These are phyloP conservation scores for Hypoxylon fragiforme DNA, from an alignment of 495 filamentous ascomycete species.

Conservation along the genomic window DNA sequence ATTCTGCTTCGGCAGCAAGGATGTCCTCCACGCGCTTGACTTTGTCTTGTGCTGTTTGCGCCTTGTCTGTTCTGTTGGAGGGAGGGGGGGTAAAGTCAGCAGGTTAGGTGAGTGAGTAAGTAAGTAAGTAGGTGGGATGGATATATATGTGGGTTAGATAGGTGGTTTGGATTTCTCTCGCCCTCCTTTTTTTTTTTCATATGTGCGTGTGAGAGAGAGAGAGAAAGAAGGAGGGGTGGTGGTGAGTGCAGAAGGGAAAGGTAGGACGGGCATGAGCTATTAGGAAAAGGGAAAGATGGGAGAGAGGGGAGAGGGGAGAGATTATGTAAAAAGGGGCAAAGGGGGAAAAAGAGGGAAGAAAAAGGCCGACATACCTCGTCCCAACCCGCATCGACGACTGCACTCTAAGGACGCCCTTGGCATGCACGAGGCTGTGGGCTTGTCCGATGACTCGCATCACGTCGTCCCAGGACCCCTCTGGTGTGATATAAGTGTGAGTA, in stretches of 20 bases:
- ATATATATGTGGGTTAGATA: no score
- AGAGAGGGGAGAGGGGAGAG: no score
- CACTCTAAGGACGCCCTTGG: conserved; percentile 76
- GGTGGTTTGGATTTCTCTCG: background rate
- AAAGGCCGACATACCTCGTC: conserved; percentile 63
- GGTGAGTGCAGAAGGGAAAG: no score
- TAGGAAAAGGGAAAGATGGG: no score
- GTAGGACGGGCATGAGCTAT: no score
- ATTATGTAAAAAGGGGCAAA: no score
- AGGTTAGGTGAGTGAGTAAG: no score
- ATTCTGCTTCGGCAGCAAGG: no score
- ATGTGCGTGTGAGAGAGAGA: no score
- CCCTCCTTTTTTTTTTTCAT: no score
- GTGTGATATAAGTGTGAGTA: background rate
- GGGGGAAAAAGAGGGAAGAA: background rate
- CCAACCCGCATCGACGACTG: conserved; percentile 90
- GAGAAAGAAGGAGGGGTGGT: background rate
- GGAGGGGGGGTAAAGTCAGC: no score
- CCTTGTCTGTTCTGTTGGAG: conserved; percentile 55
- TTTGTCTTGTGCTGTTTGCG: conserved; percentile 51
- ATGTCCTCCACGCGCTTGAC: conserved; percentile 52
- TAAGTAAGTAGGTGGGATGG: no score
- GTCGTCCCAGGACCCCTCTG: conserved; percentile 89
- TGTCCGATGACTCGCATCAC: conserved; percentile 89
- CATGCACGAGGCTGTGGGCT: conserved; percentile 82